Base-by-base conservation (phyloP, 208 protist genomes). In the Porcisia deanei region DNA sequence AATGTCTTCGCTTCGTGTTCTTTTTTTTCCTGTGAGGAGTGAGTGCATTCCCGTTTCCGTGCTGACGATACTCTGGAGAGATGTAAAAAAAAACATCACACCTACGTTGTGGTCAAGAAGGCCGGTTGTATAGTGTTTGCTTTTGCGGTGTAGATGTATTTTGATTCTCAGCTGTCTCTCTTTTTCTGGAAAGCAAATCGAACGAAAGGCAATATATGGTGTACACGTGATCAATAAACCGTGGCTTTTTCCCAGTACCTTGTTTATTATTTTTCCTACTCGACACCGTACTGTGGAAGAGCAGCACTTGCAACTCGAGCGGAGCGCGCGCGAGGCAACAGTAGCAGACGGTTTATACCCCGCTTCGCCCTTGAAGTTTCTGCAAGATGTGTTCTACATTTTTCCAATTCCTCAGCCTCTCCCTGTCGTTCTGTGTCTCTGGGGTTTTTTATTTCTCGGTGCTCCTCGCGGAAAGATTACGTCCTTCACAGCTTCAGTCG, bases 111-210 rank as follows among this genome's bases (percentile, higher is more conserved):
- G 20, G 3, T 20, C 12, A 9, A 45, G 41, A 67, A 47, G 4
- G 20, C 37, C 43, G 49, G 9, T 66, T 10, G 37, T 55, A 30
- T 60, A 60, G 12, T 25, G 41, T 12, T 37, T 70, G 3, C 3
- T 59, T 72, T 4, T 73, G 8, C 49, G 49, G 14, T 70, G 0
- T 73, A 1, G 66, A 71, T 71, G 66, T 71, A 71, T n/a, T 9
- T 57, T 22, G 12, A n/a, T 25, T 30, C 18, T n/a, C 25, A 71
- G 49, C 43, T 71, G 0, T 30, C n/a, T 14, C 47, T 49, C 47
- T 12, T 67, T 67, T 67, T 12, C n/a, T 67, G 7, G 16, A 34
- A 67, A 18, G 4, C 8, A 4, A 47, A 25, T n/a, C 8, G 18
- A 20, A 67, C 22, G 3, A 3, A 30, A 10, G 18, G 18, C 3